These are phyloP conservation scores for Scopulariopsis brevicaulis DNA, from an alignment of 2,329 filamentous ascomycete species.

Conservation along the genomic window DNA sequence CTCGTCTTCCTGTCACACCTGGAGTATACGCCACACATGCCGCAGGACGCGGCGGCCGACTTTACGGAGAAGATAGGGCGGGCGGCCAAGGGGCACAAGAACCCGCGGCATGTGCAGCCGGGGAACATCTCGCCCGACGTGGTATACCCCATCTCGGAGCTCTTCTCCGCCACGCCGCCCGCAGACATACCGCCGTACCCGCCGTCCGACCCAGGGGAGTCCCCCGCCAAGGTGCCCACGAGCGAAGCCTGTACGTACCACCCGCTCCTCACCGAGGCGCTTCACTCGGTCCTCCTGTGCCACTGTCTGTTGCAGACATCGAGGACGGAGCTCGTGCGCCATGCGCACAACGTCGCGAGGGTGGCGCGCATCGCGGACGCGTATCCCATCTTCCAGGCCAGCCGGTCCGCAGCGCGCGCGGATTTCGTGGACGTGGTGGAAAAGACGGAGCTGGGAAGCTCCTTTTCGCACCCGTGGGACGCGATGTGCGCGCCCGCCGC, in stretches of 20 bases:
- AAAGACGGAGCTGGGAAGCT: constrained; percentile 32
- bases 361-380: constrained; percentile 64
- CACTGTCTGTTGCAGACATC: constrained; percentile 75
- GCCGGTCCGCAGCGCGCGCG: constrained; percentile 57
- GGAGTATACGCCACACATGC: constrained; percentile 66
- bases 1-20: constrained; percentile 60
- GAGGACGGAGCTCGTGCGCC: constrained; percentile 62
- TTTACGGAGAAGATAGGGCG: constrained; percentile 43
- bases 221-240: neutral
- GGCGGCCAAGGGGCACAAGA: constrained; percentile 27
- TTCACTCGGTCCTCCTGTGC: constrained; percentile 67
- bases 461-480: constrained; percentile 44
- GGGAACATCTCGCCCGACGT: constrained; percentile 19
- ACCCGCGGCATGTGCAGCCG: constrained; percentile 4
- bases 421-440: constrained; percentile 45
- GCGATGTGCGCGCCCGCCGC: constrained; percentile 52
- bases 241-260: constrained; percentile 66
- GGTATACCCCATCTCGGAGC: constrained; percentile 38
- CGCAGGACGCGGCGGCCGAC: constrained; percentile 45
- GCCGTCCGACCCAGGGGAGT: constrained; percentile 13
- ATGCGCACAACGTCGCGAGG: constrained; percentile 72
- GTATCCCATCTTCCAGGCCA: constrained; percentile 68
- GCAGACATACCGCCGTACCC: constrained; percentile 59
- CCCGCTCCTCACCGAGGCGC: constrained; percentile 65
- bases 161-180: constrained; percentile 62